phyloP scores from a whole-genome alignment of 257 asterid genomes.

The Petunia axillaris region DNA sequence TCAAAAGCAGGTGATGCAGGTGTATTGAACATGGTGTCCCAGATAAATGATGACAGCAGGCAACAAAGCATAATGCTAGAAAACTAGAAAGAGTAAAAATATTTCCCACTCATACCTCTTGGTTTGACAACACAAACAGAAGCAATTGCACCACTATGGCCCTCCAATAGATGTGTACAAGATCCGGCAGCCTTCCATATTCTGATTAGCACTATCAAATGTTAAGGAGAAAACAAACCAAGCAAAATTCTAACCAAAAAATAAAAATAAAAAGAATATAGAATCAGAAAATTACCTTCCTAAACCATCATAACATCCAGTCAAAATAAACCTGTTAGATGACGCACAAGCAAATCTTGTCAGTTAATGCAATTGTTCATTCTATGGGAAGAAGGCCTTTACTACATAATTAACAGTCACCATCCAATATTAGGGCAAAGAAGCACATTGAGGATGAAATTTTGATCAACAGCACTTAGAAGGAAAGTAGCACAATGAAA shows the following conservation, averaged over 20 bases:
- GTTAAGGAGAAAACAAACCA: constrained; percentile 1
- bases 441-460: constrained; percentile 16
- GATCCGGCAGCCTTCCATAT: constrained; percentile 85
- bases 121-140: constrained; percentile 69
- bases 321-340: constrained; percentile 70
- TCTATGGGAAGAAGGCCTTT: neutral
- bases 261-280: constrained; percentile 20
- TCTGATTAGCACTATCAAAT: constrained; percentile 42
- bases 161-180: constrained; percentile 80
- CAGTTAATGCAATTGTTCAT: neutral
- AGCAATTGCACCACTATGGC: constrained; percentile 84
- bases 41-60: constrained; percentile 12
- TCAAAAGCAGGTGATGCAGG: constrained; percentile 6
- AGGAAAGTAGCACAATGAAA: neutral
- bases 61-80: neutral
- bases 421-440: neutral
- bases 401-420: neutral
- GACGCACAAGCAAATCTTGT: constrained; percentile 30
- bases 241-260: neutral
- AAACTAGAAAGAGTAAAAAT: neutral
- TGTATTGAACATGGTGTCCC: neutral
- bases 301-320: constrained; percentile 92
- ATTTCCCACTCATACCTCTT: constrained; percentile 48
- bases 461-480: neutral
- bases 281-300: constrained; percentile 69